Evolutionary conservation across 371 early-diverging fungal genomes (phyloP).

Genomic region (Fennellomyces sp.): DNA sequence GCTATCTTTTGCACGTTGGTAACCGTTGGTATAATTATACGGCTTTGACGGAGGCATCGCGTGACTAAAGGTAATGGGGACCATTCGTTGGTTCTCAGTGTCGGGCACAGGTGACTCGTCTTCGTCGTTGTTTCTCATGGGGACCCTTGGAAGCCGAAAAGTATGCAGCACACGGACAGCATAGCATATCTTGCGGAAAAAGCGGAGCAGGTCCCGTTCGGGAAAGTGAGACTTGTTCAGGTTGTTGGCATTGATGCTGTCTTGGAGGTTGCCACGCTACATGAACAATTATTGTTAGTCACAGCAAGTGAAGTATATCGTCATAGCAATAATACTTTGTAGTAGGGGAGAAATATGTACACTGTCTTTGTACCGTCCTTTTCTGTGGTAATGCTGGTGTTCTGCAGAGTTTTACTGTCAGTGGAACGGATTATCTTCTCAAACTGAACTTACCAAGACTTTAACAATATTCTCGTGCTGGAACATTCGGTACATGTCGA

Average conservation of each 20-base stretch:
- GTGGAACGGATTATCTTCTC: background rate
- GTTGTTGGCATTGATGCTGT: conserved; percentile 59
- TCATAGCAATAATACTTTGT: too few relatives aligned
- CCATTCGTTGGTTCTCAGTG: background rate
- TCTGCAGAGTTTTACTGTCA: conserved; percentile 25
- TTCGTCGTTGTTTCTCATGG: conserved; percentile 32
- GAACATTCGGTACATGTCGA: conserved; percentile 70
- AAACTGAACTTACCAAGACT: conserved; percentile 48
- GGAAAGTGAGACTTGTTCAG: conserved; percentile 53
- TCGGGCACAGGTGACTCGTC: background rate
- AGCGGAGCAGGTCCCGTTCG: conserved; percentile 60
- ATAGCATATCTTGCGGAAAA: conserved; percentile 65
- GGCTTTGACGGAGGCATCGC: conserved; percentile 1
- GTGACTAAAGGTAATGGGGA: background rate
- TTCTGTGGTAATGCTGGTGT: conserved; percentile 56
- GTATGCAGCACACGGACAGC: conserved; percentile 64
- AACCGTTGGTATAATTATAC: conserved; percentile 4
- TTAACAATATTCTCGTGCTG: conserved; percentile 69
- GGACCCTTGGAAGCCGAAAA: conserved; percentile 51
- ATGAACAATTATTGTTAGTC: background rate
- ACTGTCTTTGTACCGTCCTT: conserved; percentile 61
- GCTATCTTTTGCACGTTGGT: background rate
- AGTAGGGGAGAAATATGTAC: conserved; percentile 68
- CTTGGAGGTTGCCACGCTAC: conserved; percentile 60
- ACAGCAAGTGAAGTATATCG: background rate